phyloP scores from a whole-genome alignment of 2,329 filamentous ascomycete genomes.

The Fusarium hainanense region DNA sequence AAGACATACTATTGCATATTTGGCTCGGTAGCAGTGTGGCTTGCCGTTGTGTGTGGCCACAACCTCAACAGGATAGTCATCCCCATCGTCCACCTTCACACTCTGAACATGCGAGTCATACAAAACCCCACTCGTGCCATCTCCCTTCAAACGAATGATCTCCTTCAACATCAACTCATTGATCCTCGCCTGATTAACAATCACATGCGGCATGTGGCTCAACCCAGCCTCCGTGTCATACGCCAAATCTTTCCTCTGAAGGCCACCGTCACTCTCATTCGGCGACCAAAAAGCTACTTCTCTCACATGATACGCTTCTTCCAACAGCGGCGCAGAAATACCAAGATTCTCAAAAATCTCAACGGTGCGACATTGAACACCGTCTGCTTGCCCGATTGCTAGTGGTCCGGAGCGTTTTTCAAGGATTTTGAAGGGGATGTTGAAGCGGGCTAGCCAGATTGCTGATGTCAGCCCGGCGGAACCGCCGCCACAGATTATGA shows the following conservation, averaged over 20 bases:
- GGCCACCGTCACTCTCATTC: conserved; percentile 61
- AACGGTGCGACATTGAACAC: conserved; percentile 70
- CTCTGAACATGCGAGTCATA: conserved; percentile 36
- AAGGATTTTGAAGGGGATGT: conserved; percentile 16
- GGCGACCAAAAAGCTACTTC: conserved; percentile 72
- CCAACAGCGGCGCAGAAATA: conserved; percentile 70
- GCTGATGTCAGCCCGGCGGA: conserved; percentile 25
- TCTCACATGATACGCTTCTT: conserved; percentile 74
- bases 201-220: conserved; percentile 72
- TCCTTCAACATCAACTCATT: conserved; percentile 39
- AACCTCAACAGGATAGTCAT: conserved; percentile 26
- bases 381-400: conserved; percentile 56
- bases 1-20: conserved; percentile 40
- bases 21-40: conserved; percentile 13
- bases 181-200: conserved; percentile 62
- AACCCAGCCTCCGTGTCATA: conserved; percentile 71
- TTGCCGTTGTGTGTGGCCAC: background rate
- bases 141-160: conserved; percentile 11
- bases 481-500: conserved; percentile 19
- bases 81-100: conserved; percentile 4
- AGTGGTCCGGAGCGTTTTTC: conserved; percentile 6
- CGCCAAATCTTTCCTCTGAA: conserved; percentile 69
- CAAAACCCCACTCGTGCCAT: background rate
- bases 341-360: conserved; percentile 80
- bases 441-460: conserved; percentile 19